Evolutionary conservation across 2,329 filamentous ascomycete species (phyloP), one percentile per base, ranked within the genome.

Genomic region (Chaetomium strumarium): DNA sequence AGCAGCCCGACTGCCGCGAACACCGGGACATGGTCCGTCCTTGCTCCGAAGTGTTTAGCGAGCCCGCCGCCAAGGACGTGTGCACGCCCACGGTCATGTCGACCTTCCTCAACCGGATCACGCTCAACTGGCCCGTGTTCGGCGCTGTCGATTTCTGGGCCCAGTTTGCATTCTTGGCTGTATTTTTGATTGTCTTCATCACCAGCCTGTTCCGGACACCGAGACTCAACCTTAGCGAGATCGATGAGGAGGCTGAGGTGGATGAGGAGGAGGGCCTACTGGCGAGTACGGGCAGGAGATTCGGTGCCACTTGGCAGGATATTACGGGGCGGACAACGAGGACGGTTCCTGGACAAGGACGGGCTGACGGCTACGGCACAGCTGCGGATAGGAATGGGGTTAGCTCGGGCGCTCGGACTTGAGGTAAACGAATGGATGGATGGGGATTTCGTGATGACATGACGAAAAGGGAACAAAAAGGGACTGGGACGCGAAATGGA

Each of bases 121-220:
- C 88, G 19, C 80, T 96, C 64, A 96, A 95, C 66, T 99, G 93
- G 78, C 91, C 93, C 6, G 90, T 96, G 66, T 95, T 99, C 64
- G 93, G 93, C 11, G 83, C 86, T 11, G 74, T 97, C n/a, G 81
- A 89, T 60, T 99, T 97, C 69, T 99, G 91, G 90, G 88, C 90
- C 0, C 93, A 99, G 64, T 97, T 96, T 66, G 87, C 80, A 12
- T 97, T 99, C 72, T 71, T 99, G 40, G 86, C 71, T 33, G 77
- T 96, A 17, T 96, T 95, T 69, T 68, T 96, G 10, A 71, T 96
- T 50, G 84, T 95, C 12, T 88, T 96, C 61, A 54, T 90, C 19
- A 86, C 88, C 0, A 83, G 87, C 3, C 72, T 96, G 0, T 85
- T 97, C 76, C 83, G 86, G 39, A 84, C 90, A 1, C 91, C 92